A percentile compares a stretch with the other conserved stretches of the same genome.
Evolutionary conservation across 1,284 basidiomycete species (phyloP).

Genomic region (Inonotus hispidus): DNA sequence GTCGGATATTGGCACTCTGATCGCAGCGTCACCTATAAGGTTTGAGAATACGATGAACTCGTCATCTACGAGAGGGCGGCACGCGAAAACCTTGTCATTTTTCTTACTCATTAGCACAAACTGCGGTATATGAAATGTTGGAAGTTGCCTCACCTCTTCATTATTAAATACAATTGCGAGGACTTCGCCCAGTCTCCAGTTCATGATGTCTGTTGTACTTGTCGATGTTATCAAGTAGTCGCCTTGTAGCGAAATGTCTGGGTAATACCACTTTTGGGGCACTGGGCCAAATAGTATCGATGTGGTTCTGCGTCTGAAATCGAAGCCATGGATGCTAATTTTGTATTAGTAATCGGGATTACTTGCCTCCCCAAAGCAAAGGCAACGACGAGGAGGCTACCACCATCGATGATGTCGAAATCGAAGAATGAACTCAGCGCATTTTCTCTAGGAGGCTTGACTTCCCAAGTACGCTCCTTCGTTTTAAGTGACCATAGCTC

Average conservation of each 20-base stretch:
- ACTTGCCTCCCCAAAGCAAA: neutral
- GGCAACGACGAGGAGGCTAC: neutral
- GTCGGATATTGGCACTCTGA: neutral
- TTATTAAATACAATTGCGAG: neutral
- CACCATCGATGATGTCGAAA: neutral
- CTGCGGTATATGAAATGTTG: too few species aligned
- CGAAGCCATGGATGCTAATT: neutral
- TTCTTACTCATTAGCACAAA: too few species aligned
- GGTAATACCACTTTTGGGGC: neutral
- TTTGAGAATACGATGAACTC: neutral
- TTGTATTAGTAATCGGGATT: too few species aligned
- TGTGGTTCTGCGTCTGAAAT: neutral
- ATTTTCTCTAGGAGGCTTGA: neutral
- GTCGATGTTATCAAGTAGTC: neutral
- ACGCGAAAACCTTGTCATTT: too few species aligned
- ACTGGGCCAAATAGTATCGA: neutral
- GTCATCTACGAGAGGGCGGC: neutral
- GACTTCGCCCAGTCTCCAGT: neutral
- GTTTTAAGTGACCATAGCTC: neutral
- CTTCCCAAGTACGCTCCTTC: neutral
- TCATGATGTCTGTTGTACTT: neutral
- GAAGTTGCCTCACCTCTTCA: neutral
- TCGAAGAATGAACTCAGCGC: neutral
- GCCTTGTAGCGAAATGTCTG: neutral
- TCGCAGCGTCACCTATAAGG: neutral